phyloP scores from a whole-genome alignment of 2,329 filamentous ascomycete genomes.

The Cordyceps sp. region DNA sequence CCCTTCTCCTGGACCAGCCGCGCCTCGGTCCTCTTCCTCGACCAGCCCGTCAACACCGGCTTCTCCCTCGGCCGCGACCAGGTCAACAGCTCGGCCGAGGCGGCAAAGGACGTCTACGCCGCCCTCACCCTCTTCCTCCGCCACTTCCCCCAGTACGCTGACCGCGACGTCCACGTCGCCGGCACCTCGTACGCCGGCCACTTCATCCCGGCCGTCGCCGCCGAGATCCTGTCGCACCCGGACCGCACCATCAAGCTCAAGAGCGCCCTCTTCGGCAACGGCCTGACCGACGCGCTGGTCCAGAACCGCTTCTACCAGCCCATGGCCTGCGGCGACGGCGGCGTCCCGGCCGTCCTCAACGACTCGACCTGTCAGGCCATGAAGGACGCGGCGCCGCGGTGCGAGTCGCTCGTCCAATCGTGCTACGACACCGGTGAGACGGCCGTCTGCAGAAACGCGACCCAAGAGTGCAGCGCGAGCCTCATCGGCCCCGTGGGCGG shows the following conservation, averaged over 20 bases:
- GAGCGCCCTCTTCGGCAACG: slow-evolving; percentile 88
- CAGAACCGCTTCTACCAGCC: slow-evolving; percentile 91
- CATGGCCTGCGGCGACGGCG: slow-evolving; percentile 93
- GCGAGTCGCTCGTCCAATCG: slow-evolving; percentile 67
- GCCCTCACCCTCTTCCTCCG: slow-evolving; percentile 95
- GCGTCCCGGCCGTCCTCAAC: slow-evolving; percentile 72
- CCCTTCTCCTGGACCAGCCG: slow-evolving; percentile 89
- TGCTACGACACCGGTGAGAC: slow-evolving; percentile 86
- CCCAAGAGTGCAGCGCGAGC: neutral
- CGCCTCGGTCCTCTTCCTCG: slow-evolving; percentile 95
- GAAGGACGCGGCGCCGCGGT: slow-evolving; percentile 81
- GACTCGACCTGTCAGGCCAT: slow-evolving; percentile 65
- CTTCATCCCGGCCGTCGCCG: slow-evolving; percentile 83
- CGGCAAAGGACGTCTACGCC: slow-evolving; percentile 92
- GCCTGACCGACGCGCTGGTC: slow-evolving; percentile 78
- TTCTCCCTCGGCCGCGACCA: slow-evolving; percentile 85
- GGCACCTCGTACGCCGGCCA: slow-evolving; percentile 89
- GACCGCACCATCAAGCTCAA: slow-evolving; percentile 95
- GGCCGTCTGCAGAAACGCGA: slow-evolving; percentile 81
- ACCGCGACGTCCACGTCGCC: slow-evolving; percentile 92
- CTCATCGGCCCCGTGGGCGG: neutral
- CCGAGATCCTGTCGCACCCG: slow-evolving; percentile 83
- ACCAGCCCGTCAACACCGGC: slow-evolving; percentile 95
- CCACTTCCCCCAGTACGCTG: slow-evolving; percentile 87
- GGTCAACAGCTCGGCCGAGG: slow-evolving; percentile 84